Base-by-base conservation (phyloP, 495 filamentous ascomycete genomes). In the Cenococcum geophilum region DNA sequence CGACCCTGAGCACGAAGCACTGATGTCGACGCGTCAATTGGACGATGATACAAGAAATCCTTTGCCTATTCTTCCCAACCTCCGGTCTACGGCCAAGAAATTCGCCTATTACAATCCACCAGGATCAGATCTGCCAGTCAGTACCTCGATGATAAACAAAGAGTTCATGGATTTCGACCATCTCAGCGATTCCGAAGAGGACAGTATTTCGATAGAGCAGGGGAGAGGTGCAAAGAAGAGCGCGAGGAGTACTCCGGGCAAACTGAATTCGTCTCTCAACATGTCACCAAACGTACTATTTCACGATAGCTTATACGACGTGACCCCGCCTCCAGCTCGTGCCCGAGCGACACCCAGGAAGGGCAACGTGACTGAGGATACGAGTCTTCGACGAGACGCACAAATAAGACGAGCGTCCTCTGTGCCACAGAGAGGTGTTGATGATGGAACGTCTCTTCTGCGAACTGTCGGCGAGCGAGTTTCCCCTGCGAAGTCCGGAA, bases 301-400 rank as follows among this genome's bases (percentile, higher is more conserved):
- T 23, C 49, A 64, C 58, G 63, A 73, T 70, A 71, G 67, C 53
- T 59, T 69, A n/a, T 75, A 72, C 58, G 70, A 72, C 36, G 54
- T 74, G 14, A 72, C 72, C 5, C 71, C 72, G 14, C 72, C 72
- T 9, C 66, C 71, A 8, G 51, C 45, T 0, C 58, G 61, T 5
- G 12, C 65, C 16, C 64, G 62, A 25, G 20, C 32, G 5, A 58
- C 22, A 18, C 20, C 53, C 4, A 18, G 42, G n/a, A 70, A 73
- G 50, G 61, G 51, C 22, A 37, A 70, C 52, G 27, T 25, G 2
- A 32, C 57, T 23, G 64, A 72, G 55, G 42, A 56, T 21, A 66
- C 61, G 11, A 69, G 53, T 50, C 62, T 72, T 25, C 63, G 69
- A 45, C 65, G 66, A 18, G 62, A 73, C 50, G 70, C 66, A 11